phyloP scores from a whole-genome alignment of 768 basidiomycete species.

The Strobilomyces echinocephalus region DNA sequence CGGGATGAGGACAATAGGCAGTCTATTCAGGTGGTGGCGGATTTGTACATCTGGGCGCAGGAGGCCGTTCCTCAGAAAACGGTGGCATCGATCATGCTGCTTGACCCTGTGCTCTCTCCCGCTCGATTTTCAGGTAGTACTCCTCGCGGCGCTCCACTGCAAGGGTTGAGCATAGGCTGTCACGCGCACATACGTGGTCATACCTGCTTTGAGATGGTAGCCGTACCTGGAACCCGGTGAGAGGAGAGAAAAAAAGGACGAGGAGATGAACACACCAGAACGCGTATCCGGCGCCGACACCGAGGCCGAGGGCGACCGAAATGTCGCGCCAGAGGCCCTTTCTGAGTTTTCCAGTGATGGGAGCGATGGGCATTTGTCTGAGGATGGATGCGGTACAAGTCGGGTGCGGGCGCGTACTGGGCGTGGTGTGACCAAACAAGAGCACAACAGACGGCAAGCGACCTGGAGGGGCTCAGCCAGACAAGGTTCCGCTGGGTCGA shows the following conservation, averaged over 20 bases:
- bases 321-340: constrained; percentile 89
- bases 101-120: constrained; percentile 33
- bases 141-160: constrained; percentile 79
- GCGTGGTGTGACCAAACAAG: constrained; percentile 26
- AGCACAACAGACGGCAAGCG: constrained; percentile 27
- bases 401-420: constrained; percentile 14
- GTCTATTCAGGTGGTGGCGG: constrained; percentile 10
- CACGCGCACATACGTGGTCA: constrained; percentile 28
- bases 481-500: constrained; percentile 15
- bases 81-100: constrained; percentile 3
- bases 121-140: constrained; percentile 83
- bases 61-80: neutral
- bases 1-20: constrained; percentile 1
- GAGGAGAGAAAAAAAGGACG: constrained; percentile 16
- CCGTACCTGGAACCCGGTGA: constrained; percentile 62
- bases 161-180: constrained; percentile 13
- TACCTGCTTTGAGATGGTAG: constrained; percentile 68
- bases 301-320: constrained; percentile 69
- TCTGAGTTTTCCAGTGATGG: constrained; percentile 91
- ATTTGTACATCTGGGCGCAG: constrained; percentile 11
- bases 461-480: constrained; percentile 13
- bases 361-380: constrained; percentile 72
- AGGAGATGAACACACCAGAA: constrained; percentile 66
- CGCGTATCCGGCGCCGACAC: constrained; percentile 65
- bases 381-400: constrained; percentile 24